Base-by-base conservation (phyloP, 1,284 basidiomycete genomes). In the Pascua sp. region DNA sequence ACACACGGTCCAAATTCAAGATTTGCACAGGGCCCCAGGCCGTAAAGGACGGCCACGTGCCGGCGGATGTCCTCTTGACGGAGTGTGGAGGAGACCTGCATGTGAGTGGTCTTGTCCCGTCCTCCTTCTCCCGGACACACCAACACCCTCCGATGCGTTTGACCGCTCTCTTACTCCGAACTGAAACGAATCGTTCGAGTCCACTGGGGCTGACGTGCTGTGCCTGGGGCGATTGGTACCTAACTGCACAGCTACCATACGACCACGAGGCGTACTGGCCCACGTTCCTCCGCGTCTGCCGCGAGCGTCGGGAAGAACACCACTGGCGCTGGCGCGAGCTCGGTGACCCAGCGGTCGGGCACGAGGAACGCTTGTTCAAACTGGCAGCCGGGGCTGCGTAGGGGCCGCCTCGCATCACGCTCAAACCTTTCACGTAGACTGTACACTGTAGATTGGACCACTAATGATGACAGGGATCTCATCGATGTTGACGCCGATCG, bases 211-310 rank as follows among this genome's bases (percentile, higher is more conserved):
- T 32, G 24, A 32, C 24, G 24, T 7, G 4, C 7, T 32, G 24
- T 32, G 7, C 24, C 3, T 32, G 24, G 7, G 24, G 24, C 24
- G 24, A 32, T 32, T 32, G 24, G 24, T 32, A 32, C 24, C 24
- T 32, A 32, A 32, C 24, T 32, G 24, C 24, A 32, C 44, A 52
- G 51, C 44, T 52, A 5, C 43, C 43, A n/a, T 72, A 71, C 51
- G 60, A 71, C 53, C 67, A 71, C 60, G 63, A 61, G 5, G 48
- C 63, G 10, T 74, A 74, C 56, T 74, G 69, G 69, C 62, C 67
- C 1, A 50, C 63, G 1, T 51, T 74, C 16, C 43, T 71, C 2
- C 16, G 62, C 15, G 57, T 60, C 1, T 69, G 71, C 50, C 17
- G 59, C n/a, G 51, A 53, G 4, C 39, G 65, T 4, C 52, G 72